Percentiles rank a stretch among this genome's conserved stretches.
phyloP scores from a whole-genome alignment of 768 basidiomycete species.

The Imleria badia region DNA sequence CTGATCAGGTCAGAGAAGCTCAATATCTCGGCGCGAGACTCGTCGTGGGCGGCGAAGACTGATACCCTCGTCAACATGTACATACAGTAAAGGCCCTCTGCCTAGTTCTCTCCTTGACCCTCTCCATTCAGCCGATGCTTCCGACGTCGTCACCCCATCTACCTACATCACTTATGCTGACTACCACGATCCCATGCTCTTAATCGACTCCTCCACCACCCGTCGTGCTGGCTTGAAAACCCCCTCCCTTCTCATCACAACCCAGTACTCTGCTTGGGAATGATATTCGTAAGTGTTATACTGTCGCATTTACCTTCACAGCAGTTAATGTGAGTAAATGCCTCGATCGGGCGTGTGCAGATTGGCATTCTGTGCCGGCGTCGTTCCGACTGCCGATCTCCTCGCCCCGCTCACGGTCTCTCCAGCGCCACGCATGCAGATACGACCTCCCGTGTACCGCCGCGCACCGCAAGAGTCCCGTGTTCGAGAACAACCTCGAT shows the following conservation, averaged over 20 bases:
- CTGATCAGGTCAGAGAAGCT: conserved; percentile 50
- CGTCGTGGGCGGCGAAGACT: conserved; percentile 84
- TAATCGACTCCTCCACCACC: conserved; percentile 74
- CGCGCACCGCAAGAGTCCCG: too few species aligned
- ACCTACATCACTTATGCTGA: conserved; percentile 88
- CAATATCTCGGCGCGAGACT: conserved; percentile 78
- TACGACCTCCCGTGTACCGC: too few species aligned
- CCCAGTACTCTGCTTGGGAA: conserved; percentile 83
- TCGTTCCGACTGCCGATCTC: too few species aligned
- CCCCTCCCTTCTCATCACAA: conserved; percentile 71
- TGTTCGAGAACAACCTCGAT: too few species aligned
- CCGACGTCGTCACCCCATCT: conserved; percentile 79
- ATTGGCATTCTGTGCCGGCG: too few species aligned
- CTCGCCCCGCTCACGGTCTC: too few species aligned
- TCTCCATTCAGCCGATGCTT: conserved; percentile 64
- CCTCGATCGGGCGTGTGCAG: too few species aligned
- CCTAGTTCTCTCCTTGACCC: conserved; percentile 3
- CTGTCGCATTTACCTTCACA: too few species aligned
- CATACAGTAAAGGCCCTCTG: conserved; percentile 76
- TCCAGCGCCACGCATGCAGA: too few species aligned
- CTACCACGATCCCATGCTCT: conserved; percentile 64
- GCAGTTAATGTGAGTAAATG: too few species aligned
- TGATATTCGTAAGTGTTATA: conserved; percentile 97
- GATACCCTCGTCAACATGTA: conserved; percentile 89
- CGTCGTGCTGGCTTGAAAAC: conserved; percentile 77